Evolutionary conservation across 2,329 filamentous ascomycete genomes (phyloP).

Genomic region (Ophiosphaerella herpotricha): DNA sequence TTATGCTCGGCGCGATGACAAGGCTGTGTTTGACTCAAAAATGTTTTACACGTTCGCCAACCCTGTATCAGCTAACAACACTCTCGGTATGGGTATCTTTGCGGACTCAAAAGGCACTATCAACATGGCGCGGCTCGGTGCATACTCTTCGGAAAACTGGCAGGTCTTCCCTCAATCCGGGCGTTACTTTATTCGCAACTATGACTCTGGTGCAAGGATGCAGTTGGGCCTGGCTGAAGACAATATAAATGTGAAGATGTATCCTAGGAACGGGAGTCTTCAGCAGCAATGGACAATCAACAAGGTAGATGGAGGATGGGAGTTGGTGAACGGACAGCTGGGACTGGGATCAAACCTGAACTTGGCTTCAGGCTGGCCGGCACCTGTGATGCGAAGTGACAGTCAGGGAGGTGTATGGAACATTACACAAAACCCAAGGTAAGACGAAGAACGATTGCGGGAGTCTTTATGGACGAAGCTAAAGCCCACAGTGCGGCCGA

Average conservation of each 20-base stretch:
- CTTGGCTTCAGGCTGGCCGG: not conserved
- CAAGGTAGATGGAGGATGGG: not conserved
- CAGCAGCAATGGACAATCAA: slow-evolving; percentile 1
- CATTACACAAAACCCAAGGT: slow-evolving; percentile 14
- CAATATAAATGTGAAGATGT: not conserved
- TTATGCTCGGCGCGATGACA: not conserved
- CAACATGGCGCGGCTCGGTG: slow-evolving; percentile 5
- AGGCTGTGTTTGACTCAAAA: slow-evolving; percentile 5
- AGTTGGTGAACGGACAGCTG: not conserved
- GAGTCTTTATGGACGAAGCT: not conserved
- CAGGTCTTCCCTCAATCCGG: slow-evolving; percentile 19
- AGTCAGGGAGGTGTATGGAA: slow-evolving; percentile 9
- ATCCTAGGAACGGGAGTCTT: not conserved
- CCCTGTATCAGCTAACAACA: not conserved
- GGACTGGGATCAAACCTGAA: not conserved
- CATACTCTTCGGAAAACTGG: slow-evolving; percentile 21
- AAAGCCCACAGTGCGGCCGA: not conserved
- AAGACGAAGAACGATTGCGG: not conserved
- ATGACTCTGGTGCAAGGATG: slow-evolving; percentile 13
- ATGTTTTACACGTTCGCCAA: slow-evolving; percentile 14
- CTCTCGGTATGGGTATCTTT: slow-evolving; percentile 2
- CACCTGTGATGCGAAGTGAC: slow-evolving; percentile 11
- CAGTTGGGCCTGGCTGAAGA: slow-evolving; percentile 13
- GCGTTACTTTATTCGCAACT: slow-evolving; percentile 24
- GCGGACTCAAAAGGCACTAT: slow-evolving; percentile 2